Conservation (phyloP, 768 basidiomycete genomes). For the Leccinum sublutescens region DNA sequence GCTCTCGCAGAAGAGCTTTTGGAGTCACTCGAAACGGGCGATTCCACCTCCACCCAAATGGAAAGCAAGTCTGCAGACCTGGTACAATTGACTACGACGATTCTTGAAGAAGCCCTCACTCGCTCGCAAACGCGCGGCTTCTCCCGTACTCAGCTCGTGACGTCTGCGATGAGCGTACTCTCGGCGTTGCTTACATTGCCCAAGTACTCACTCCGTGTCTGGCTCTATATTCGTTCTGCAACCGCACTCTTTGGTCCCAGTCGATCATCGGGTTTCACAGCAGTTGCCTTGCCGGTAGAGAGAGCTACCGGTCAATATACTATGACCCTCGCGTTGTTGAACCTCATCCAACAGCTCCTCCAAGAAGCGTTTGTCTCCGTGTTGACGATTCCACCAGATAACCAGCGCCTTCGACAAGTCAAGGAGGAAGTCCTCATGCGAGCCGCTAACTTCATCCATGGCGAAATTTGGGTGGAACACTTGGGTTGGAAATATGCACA, state of each 20-base stretch:
- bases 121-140: constrained; percentile 44
- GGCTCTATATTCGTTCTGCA: constrained; percentile 84
- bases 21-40: constrained; percentile 52
- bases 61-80: constrained; percentile 64
- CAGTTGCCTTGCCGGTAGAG: constrained; percentile 67
- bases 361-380: constrained; percentile 64
- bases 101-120: constrained; percentile 73
- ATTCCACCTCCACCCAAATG: constrained; percentile 36
- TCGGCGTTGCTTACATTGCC: constrained; percentile 73
- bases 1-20: constrained; percentile 63
- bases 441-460: constrained; percentile 75
- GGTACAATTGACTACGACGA: constrained; percentile 76
- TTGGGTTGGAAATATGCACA: constrained; percentile 83
- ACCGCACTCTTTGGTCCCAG: constrained; percentile 72
- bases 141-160: constrained; percentile 63
- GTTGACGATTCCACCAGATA: constrained; percentile 48
- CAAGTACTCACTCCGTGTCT: constrained; percentile 76
- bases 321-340: constrained; percentile 76
- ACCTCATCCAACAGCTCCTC: constrained; percentile 74
- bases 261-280: constrained; percentile 51
- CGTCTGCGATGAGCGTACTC: constrained; percentile 79
- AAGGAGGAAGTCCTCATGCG: constrained; percentile 84
- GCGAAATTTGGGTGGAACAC: constrained; percentile 87
- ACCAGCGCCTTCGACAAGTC: constrained; percentile 60
- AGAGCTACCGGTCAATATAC: constrained; percentile 73